Evolutionary conservation across 2,329 filamentous ascomycete genomes (phyloP).

Genomic region (Cercospora sp.): DNA sequence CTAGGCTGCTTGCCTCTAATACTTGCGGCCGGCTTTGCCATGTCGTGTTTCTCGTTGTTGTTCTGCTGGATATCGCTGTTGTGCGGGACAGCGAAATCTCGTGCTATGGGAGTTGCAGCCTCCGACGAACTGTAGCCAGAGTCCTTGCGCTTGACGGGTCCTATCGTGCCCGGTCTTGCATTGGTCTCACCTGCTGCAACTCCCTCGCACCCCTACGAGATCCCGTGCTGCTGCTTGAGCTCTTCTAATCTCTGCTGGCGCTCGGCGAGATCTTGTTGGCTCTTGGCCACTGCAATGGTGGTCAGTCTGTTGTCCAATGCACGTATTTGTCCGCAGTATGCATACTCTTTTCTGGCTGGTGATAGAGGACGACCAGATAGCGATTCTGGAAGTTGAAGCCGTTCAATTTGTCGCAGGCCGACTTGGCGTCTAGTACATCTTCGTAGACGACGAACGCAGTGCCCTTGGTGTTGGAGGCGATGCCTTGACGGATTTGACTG

Average conservation of each 20-base stretch:
- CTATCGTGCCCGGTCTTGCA: conserved; percentile 16
- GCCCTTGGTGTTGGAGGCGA: conserved; percentile 95
- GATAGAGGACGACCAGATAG: conserved; percentile 87
- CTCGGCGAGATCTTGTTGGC: conserved; percentile 73
- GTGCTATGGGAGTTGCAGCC: conserved; percentile 29
- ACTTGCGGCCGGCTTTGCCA: conserved; percentile 15
- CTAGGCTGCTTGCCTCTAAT: conserved; percentile 7
- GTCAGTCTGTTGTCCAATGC: conserved; percentile 16
- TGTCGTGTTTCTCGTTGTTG: conserved; percentile 24
- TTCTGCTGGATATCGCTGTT: conserved; percentile 8
- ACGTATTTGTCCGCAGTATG: neutral
- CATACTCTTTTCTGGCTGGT: conserved; percentile 46
- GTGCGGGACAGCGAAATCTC: conserved; percentile 31
- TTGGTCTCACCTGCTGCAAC: conserved; percentile 35
- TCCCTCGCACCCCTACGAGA: conserved; percentile 68
- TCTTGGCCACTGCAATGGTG: conserved; percentile 59
- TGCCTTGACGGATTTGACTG: conserved; percentile 97
- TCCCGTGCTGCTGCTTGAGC: conserved; percentile 95
- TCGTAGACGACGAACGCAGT: conserved; percentile 99
- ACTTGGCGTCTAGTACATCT: conserved; percentile 98
- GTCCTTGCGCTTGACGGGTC: conserved; percentile 33
- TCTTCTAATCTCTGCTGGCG: conserved; percentile 97
- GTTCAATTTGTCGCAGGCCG: conserved; percentile 98
- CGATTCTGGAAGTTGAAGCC: conserved; percentile 99
- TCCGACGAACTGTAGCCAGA: conserved; percentile 30